Evolutionary conservation across 2,329 filamentous ascomycete genomes (phyloP).

Genomic region (Aspergillus sp.): DNA sequence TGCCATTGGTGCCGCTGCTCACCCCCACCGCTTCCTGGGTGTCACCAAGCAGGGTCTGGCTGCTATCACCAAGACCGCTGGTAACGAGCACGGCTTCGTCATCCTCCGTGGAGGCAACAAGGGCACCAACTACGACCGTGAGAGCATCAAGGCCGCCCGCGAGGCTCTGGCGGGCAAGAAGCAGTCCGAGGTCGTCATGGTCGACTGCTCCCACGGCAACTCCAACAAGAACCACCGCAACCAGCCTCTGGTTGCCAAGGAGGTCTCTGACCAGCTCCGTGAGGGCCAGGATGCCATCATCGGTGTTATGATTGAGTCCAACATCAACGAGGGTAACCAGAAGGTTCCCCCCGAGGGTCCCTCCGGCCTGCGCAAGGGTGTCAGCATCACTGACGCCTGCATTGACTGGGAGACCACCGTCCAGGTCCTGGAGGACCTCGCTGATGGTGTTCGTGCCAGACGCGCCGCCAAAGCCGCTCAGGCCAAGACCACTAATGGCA

Average conservation of each 20-base stretch:
- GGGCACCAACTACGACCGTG: slow-evolving; percentile 91
- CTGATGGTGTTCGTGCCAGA: slow-evolving; percentile 76
- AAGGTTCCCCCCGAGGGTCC: slow-evolving; percentile 86
- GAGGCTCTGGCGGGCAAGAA: slow-evolving; percentile 79
- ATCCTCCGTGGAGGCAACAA: slow-evolving; percentile 89
- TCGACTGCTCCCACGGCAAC: slow-evolving; percentile 98
- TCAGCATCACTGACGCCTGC: slow-evolving; percentile 95
- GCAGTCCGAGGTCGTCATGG: slow-evolving; percentile 88
- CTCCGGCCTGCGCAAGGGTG: slow-evolving; percentile 76
- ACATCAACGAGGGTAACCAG: slow-evolving; percentile 88
- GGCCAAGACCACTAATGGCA: slow-evolving; percentile 32
- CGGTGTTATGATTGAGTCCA: slow-evolving; percentile 98
- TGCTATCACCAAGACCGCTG: slow-evolving; percentile 87
- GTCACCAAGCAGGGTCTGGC: slow-evolving; percentile 97
- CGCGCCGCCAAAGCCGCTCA: slow-evolving; percentile 52
- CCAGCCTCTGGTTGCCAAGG: slow-evolving; percentile 87
- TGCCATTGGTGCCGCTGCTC: slow-evolving; percentile 74
- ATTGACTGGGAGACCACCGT: slow-evolving; percentile 90
- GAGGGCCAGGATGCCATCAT: slow-evolving; percentile 86
- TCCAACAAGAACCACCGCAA: slow-evolving; percentile 97
- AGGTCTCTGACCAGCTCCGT: slow-evolving; percentile 79
- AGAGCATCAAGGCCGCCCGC: slow-evolving; percentile 76
- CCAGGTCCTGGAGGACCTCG: slow-evolving; percentile 78
- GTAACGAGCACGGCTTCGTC: slow-evolving; percentile 97
- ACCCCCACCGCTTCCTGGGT: slow-evolving; percentile 90